Percentiles rank a stretch among this genome's conserved stretches.
These are phyloP conservation scores for Sequoiadendron giganteum DNA, from an alignment of 75 land plant species.

Conservation along the genomic window DNA sequence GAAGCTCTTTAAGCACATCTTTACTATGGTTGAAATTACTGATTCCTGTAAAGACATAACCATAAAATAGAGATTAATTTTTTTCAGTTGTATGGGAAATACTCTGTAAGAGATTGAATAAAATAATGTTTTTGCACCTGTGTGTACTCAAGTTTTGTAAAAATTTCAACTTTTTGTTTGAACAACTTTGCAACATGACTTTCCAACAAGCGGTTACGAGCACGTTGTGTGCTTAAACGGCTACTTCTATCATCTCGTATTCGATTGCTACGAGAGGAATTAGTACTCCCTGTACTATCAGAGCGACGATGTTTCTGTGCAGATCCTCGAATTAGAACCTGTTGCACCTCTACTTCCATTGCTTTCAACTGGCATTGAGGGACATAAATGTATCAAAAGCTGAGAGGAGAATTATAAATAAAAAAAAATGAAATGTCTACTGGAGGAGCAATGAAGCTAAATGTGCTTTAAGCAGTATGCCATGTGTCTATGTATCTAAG, in stretches of 20 bases:
- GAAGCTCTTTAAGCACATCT: constrained; percentile 79
- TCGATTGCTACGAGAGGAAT: constrained; percentile 79
- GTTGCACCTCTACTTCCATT: constrained; percentile 62
- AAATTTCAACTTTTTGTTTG: constrained; percentile 92
- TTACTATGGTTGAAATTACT: constrained; percentile 78
- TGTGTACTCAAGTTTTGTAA: constrained; percentile 85
- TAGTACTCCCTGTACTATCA: constrained; percentile 86
- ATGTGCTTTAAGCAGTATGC: not conserved
- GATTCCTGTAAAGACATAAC: constrained; percentile 65
- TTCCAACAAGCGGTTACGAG: constrained; percentile 84
- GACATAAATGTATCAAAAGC: not conserved
- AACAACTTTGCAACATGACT: constrained; percentile 94
- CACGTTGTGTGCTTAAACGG: constrained; percentile 65
- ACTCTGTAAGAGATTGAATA: not conserved
- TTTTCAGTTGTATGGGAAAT: not conserved
- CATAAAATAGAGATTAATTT: not conserved
- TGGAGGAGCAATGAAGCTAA: not conserved
- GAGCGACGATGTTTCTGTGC: constrained; percentile 60
- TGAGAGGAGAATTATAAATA: not conserved
- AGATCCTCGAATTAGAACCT: constrained; percentile 69
- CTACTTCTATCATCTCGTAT: constrained; percentile 62
- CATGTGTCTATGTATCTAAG: not conserved
- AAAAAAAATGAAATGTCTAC: not conserved
- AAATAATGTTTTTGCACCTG: constrained; percentile 56
- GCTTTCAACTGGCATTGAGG: constrained; percentile 44